Evolutionary conservation across 306 rosid species (phyloP), one percentile per base, ranked within the genome.

Genomic region (Fragaria ananassa): DNA sequence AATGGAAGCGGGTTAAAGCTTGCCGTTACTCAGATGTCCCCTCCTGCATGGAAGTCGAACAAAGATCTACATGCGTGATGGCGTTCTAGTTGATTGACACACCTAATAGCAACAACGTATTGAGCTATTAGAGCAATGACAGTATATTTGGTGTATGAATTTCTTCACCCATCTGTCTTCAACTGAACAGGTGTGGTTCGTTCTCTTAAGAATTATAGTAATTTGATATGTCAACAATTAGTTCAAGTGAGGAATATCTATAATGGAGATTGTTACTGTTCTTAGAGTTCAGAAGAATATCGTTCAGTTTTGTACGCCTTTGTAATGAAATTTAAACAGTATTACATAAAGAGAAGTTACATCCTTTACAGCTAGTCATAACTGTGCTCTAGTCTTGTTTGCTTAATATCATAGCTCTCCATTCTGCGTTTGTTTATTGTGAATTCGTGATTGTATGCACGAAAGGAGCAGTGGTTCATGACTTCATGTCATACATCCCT

Each of bases 41-140:
- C 93, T 70, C 88, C 93, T 19, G 83, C 70, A 39, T 92, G 96
- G 96, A 83, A 81, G 78, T 81, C 82, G 42, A 89, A 83, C 79
- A 93, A 85, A 81, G 93, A 89, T 79, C 87, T 89, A 72, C 82
- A 67, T 71, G 95, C 70, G 37, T 89, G 86, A 85, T 84, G 79
- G 71, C n/a, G 14, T 29, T 54, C 68, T 39, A 25, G 56, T 45
- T 64, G 11, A 2, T 72, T 70, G 72, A 60, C 46, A 39, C 74
- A 56, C 63, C n/a, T 14, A 70, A 70, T 70, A 74, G 64, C 57
- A 78, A 47, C 49, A 53, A 66, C 82, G 46, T 65, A 68, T 50
- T 41, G 34, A 29, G 47, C 61, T 70, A 77, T 51, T 77, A 54
- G 70, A 61, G 31, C 23, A 66, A 45, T 13, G 73, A 1, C 70